Percentiles rank a stretch among this genome's conserved stretches.
Conservation (phyloP, 164 flowering plant species). For the Vitis rupestris region DNA sequence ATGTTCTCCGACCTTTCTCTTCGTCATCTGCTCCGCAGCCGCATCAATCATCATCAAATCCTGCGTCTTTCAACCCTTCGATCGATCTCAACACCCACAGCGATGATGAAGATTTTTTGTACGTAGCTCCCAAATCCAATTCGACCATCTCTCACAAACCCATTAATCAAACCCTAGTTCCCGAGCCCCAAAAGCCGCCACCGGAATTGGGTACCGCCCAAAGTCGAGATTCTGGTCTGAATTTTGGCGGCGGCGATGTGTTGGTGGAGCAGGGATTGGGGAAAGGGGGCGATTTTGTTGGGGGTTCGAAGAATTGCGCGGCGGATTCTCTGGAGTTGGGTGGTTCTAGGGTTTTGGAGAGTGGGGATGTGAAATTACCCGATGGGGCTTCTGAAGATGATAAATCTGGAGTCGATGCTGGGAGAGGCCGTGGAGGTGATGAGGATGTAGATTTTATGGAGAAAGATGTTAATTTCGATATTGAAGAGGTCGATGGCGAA, state of each 20-base stretch:
- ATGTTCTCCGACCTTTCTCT: constrained; percentile 59
- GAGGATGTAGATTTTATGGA: constrained; percentile 16
- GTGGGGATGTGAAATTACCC: constrained; percentile 9
- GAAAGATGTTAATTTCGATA: constrained; percentile 29
- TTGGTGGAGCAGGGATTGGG: neutral
- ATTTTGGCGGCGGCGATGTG: neutral
- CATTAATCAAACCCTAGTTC: constrained; percentile 15
- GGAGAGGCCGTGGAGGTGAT: constrained; percentile 21
- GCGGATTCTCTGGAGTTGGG: no score
- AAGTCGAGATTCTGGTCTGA: neutral
- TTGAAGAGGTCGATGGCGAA: constrained; percentile 29
- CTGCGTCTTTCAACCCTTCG: constrained; percentile 32
- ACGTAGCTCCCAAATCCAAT: constrained; percentile 15
- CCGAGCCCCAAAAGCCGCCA: neutral
- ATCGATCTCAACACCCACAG: constrained; percentile 52
- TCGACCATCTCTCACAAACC: constrained; percentile 5
- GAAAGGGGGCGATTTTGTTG: neutral
- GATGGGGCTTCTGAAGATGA: constrained; percentile 23
- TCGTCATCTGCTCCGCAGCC: constrained; percentile 22
- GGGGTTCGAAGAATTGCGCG: neutral
- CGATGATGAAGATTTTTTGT: constrained; percentile 30
- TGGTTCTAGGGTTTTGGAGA: constrained; percentile 19
- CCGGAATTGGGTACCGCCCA: neutral
- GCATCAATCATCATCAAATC: constrained; percentile 10
- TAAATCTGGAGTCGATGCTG: constrained; percentile 12